phyloP scores from a whole-genome alignment of 768 basidiomycete species.

The Tricholoma saponaceum region DNA sequence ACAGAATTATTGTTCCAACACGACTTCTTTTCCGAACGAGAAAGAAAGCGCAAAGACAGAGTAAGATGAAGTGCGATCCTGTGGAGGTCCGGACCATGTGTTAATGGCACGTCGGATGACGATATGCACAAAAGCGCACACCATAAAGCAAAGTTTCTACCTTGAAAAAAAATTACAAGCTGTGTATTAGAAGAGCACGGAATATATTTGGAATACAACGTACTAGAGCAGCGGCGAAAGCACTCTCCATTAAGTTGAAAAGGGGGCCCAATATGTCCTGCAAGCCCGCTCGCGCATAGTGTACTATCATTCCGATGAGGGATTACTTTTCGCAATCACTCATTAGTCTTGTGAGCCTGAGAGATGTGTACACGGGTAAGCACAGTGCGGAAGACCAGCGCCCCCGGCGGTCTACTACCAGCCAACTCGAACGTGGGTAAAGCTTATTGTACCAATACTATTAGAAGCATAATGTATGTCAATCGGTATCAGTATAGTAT shows the following conservation, averaged over 20 bases:
- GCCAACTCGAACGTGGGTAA: no score
- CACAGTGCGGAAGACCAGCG: no score
- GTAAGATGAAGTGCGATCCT: constrained; percentile 2
- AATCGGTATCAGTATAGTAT: no score
- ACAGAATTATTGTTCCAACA: no score
- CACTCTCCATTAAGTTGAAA: background rate
- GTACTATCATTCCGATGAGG: background rate
- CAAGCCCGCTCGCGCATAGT: background rate
- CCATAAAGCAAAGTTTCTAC: constrained; percentile 4
- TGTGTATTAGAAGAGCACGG: background rate
- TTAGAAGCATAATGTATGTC: no score
- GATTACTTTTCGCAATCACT: background rate
- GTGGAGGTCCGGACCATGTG: no score
- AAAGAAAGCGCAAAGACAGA: constrained; percentile 11
- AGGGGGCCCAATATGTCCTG: background rate
- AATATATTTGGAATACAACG: background rate
- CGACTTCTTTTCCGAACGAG: background rate
- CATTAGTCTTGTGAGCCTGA: background rate
- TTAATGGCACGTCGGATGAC: background rate
- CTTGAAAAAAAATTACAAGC: background rate
- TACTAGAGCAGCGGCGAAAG: background rate
- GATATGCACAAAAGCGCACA: background rate
- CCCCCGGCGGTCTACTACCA: no score
- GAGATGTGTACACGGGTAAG: no score
- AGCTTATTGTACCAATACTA: no score